Base-by-base conservation (phyloP, 176 grass and related monocot genomes). In the Carex parvula region DNA sequence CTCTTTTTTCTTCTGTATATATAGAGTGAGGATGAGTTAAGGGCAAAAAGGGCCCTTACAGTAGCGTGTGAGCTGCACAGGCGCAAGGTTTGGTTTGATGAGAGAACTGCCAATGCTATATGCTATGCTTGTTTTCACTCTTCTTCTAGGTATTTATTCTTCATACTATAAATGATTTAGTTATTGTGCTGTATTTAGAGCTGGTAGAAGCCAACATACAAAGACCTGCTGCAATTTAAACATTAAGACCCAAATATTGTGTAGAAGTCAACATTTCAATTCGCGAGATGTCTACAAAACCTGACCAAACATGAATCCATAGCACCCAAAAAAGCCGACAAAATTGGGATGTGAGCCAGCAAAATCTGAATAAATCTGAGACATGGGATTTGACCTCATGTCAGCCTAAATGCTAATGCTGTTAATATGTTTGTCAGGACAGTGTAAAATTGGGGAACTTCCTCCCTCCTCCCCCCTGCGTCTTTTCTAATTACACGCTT, bases 31-130 rank as follows among this genome's bases (percentile, higher is more conserved):
- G 96, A 98, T 86, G 96, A 98, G 64, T 87, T 76, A 2, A 94
- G 83, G 75, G 96, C 92, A 60, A 98, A 98, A 85, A 91, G 96
- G 55, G 91, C 96, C 60, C 92, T 98, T 75, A 93, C 85, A 89
- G 88, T 95, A 85, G 50, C 91, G 5, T 98, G 96, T 54, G 96
- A 98, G 87, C 89, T 98, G 82, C 96, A 98, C 80, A 87, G 86
- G 70, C 82, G 96, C 57, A 91, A 87, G 58, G 96, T 98, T 35
- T 98, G 96, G 96, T 95, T 98, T 86, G 93, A 98, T 86, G 96
- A 98, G 4, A 88, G 93, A 35, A 95, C 93, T 75, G 82, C 93
- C 80, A 98, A 95, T 92, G 91, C 83, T 81, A 93, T 98, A 83
- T 98, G 96, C 56, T 84, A 90, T 81, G 92, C 96, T 66, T 98